phyloP scores from a whole-genome alignment of 139 green algal genomes.

The Closterium sp. region DNA sequence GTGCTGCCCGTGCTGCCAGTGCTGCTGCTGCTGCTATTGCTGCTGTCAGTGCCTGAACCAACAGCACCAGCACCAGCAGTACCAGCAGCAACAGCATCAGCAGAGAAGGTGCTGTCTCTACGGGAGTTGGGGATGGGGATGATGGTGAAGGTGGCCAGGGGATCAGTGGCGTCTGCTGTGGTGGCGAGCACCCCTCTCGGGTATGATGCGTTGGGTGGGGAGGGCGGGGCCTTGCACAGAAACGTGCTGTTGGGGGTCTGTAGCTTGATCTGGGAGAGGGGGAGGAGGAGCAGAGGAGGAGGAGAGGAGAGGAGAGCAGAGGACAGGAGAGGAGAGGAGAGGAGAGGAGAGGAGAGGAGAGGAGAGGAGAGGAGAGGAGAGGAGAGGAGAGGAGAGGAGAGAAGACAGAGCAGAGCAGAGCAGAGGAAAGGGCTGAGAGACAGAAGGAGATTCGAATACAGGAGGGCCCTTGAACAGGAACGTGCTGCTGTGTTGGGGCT shows the following conservation, averaged over 20 bases:
- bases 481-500: no score
- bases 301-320: no score
- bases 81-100: not conserved
- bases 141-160: not conserved
- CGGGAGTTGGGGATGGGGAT: not conserved
- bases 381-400: not conserved
- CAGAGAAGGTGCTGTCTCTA: not conserved
- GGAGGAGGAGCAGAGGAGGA: no score
- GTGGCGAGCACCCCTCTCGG: not conserved
- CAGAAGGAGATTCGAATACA: no score
- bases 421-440: no score
- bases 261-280: no score
- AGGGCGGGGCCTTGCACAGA: not conserved
- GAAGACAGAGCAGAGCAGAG: no score
- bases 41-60: not conserved
- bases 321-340: slow-evolving; percentile 1
- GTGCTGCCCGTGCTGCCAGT: not conserved
- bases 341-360: not conserved
- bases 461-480: no score
- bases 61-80: no score
- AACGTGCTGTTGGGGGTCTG: no score
- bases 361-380: not conserved
- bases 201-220: not conserved
- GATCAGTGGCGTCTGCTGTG: not conserved
- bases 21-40: not conserved